These are phyloP conservation scores for Tuber brumale DNA, from an alignment of 495 filamentous ascomycete species.

Conservation along the genomic window DNA sequence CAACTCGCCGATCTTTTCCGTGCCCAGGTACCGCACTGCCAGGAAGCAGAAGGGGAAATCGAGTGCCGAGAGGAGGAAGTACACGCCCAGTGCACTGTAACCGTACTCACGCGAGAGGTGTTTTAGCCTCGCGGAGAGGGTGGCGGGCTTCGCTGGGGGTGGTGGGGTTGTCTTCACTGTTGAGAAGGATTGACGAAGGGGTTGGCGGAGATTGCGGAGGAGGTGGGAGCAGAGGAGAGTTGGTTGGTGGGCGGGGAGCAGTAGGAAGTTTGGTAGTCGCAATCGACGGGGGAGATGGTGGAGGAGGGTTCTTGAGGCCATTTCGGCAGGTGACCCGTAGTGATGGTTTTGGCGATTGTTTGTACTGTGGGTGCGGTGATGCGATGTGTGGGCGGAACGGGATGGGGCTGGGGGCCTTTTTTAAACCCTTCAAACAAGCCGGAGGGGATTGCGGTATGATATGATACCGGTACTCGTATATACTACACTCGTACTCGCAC, in stretches of 20 bases:
- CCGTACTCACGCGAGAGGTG: constrained; percentile 91
- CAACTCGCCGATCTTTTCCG: constrained; percentile 66
- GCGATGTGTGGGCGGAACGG: neutral
- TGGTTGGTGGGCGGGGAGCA: neutral
- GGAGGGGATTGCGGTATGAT: too few relatives aligned
- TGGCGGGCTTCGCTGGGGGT: constrained; percentile 40
- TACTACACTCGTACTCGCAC: too few relatives aligned
- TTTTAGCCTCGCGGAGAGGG: constrained; percentile 61
- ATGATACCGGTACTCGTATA: too few relatives aligned
- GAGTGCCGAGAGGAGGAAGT: constrained; percentile 69
- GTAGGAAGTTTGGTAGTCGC: neutral
- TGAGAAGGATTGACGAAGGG: constrained; percentile 8
- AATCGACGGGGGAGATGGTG: constrained; percentile 6
- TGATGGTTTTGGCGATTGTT: neutral
- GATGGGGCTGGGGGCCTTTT: neutral
- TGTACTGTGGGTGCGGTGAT: neutral
- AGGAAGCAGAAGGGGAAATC: constrained; percentile 96
- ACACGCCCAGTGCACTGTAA: constrained; percentile 88
- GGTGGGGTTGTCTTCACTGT: constrained; percentile 1
- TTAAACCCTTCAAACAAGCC: neutral
- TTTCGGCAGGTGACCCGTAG: neutral
- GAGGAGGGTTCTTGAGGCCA: constrained; percentile 27
- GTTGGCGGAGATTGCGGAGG: constrained; percentile 8
- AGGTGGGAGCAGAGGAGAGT: constrained; percentile 13
- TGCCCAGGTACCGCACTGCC: constrained; percentile 72